Evolutionary conservation across 805 yeast species (phyloP), one percentile per base, ranked within the genome.

Genomic region (Metschnikowia gelsemii): DNA sequence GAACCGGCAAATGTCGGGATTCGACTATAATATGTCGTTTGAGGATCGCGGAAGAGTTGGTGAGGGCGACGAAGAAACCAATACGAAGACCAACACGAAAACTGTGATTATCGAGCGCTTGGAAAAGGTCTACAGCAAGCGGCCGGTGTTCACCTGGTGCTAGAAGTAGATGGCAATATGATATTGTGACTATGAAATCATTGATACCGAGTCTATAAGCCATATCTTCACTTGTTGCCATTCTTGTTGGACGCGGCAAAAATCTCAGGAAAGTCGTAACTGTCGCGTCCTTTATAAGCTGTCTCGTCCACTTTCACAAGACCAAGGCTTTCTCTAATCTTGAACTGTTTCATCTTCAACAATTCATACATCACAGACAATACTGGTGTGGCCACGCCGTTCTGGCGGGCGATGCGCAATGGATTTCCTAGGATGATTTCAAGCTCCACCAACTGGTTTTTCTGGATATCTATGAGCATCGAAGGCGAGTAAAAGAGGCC

Each of bases 121-220:
- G 20, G 80, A 78, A 51, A 70, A 75, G 12, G 82, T 75, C 3
- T 66, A 68, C 6, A 64, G 75, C 3, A 75, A 68, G 46, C 79
- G 83, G 0, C 87, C 88, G 0, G 78, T 82, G 1, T 80, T 82
- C 47, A 79, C 87, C 1, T 82, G 87, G 79, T 82, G 87, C 29
- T 48, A 36, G 35, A 3, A 2, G 3, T 8, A 5, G 8, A 8
- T 32, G 13, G 29, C n/a, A n/a, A n/a, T n/a, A n/a, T n/a, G n/a
- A n/a, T n/a, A n/a, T n/a, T n/a, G n/a, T n/a, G n/a, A n/a, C n/a
- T n/a, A n/a, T n/a, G n/a, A n/a, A n/a, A n/a, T n/a, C n/a, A n/a
- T n/a, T n/a, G n/a, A n/a, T n/a, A n/a, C n/a, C n/a, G n/a, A n/a
- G n/a, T n/a, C n/a, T n/a, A n/a, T n/a, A n/a, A n/a, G n/a, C n/a